phyloP scores from a whole-genome alignment of 139 green algal genomes.

The Chlamydomonas sp. region DNA sequence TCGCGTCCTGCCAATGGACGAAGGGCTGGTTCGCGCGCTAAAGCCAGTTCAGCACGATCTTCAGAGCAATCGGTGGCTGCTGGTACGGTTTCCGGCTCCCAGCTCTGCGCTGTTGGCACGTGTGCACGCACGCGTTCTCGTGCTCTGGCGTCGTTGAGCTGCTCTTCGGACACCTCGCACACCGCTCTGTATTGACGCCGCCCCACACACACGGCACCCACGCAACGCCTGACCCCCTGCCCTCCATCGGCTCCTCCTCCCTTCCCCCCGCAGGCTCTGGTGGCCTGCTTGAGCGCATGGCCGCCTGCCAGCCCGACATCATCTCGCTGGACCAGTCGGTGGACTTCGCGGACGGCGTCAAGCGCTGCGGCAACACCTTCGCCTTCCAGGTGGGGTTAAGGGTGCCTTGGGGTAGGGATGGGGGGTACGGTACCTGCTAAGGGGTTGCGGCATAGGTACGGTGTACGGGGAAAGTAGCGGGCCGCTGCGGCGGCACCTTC shows the following conservation, averaged over 20 bases:
- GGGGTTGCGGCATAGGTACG: not conserved
- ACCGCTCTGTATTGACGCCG: no score
- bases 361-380: slow-evolving; percentile 80
- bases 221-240: not conserved
- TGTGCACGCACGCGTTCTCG: no score
- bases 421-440: not conserved
- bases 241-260: not conserved
- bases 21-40: no score
- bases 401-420: not conserved
- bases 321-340: slow-evolving; percentile 87
- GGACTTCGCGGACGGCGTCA: slow-evolving; percentile 87
- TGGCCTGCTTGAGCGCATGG: slow-evolving; percentile 95
- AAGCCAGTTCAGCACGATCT: no score
- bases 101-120: no score
- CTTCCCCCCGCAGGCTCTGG: slow-evolving; percentile 56
- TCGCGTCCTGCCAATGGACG: no score
- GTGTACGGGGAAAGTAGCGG: not conserved
- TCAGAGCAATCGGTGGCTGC: no score
- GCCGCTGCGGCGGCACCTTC: not conserved
- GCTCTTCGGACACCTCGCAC: no score
- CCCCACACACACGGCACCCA: not conserved
- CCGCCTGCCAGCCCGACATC: slow-evolving; percentile 79
- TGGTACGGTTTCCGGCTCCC: no score
- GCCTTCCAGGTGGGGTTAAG: slow-evolving; percentile 76
- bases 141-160: no score